Evolutionary conservation across 805 yeast genomes (phyloP).

Genomic region (Candida nitratophila): DNA sequence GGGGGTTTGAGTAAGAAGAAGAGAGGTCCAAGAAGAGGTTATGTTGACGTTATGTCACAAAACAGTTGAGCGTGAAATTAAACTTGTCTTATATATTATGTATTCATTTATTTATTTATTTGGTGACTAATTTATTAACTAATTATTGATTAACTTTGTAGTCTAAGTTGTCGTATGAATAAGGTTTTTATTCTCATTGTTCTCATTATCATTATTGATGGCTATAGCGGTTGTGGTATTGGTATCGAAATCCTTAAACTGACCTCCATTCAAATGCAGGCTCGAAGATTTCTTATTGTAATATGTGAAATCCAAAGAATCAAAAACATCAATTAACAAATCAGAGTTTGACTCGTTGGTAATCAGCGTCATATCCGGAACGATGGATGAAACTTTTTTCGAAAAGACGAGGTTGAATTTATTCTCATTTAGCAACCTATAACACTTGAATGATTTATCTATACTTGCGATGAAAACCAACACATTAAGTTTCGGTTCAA

Average conservation of each 20-base stretch:
- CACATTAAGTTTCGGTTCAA: slow-evolving; percentile 5
- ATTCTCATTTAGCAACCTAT: slow-evolving; percentile 6
- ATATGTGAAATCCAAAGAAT: slow-evolving; percentile 8
- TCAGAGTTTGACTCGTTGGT: no score
- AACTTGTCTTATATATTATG: no score
- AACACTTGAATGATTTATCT: slow-evolving; percentile 15
- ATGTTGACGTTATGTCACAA: slow-evolving; percentile 57
- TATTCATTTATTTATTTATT: no score
- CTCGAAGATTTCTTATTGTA: slow-evolving; percentile 4
- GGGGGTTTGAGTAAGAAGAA: slow-evolving; percentile 38
- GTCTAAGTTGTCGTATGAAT: no score
- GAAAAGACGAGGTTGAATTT: slow-evolving; percentile 7
- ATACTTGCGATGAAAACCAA: slow-evolving; percentile 14
- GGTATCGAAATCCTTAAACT: no score
- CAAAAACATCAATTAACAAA: not conserved
- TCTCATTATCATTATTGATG: no score
- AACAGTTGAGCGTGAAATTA: no score
- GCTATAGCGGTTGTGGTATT: no score
- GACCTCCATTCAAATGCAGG: no score
- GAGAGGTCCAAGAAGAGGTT: slow-evolving; percentile 50
- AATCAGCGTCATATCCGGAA: slow-evolving; percentile 10
- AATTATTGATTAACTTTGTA: no score
- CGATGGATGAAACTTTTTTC: slow-evolving; percentile 11
- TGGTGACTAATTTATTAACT: no score
- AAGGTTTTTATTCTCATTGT: no score